Evolutionary conservation across 371 early-diverging fungal species (phyloP).

Genomic region (Mucor indicus): DNA sequence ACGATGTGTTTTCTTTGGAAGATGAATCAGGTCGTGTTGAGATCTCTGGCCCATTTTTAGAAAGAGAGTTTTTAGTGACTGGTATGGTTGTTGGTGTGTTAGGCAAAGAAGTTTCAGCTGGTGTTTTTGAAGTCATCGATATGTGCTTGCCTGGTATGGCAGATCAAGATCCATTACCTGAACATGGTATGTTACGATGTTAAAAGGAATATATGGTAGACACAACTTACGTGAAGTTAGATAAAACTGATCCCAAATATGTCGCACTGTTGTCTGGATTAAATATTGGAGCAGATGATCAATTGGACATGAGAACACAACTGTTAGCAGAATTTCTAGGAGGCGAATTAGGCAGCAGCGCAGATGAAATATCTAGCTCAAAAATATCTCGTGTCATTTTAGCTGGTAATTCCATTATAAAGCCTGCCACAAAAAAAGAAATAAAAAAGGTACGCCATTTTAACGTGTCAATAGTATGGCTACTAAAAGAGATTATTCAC

Average conservation of each 20-base stretch:
- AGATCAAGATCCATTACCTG: constrained; percentile 48
- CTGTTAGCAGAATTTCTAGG: constrained; percentile 75
- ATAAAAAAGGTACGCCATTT: too few relatives aligned
- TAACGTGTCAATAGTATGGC: too few relatives aligned
- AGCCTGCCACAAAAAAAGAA: constrained; percentile 14
- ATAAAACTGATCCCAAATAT: constrained; percentile 43
- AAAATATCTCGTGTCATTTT: constrained; percentile 65
- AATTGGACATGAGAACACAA: constrained; percentile 56
- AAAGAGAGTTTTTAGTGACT: constrained; percentile 59
- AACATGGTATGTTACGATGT: neutral
- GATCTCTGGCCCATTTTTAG: constrained; percentile 54
- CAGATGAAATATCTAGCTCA: constrained; percentile 37
- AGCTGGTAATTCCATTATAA: constrained; percentile 73
- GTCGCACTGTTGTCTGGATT: constrained; percentile 86
- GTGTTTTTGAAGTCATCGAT: constrained; percentile 83
- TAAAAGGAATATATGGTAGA: neutral
- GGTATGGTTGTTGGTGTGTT: constrained; percentile 75
- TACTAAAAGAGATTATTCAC: too few relatives aligned
- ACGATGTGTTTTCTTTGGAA: constrained; percentile 71
- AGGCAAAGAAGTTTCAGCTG: constrained; percentile 67
- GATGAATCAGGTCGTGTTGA: constrained; percentile 90
- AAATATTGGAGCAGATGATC: constrained; percentile 50
- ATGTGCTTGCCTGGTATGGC: constrained; percentile 71
- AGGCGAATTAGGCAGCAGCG: constrained; percentile 69
- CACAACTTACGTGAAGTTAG: constrained; percentile 5